Evolutionary conservation across 176 grass and related monocot species (phyloP), one percentile per base, ranked within the genome.

Genomic region (Oryza glaberrima): DNA sequence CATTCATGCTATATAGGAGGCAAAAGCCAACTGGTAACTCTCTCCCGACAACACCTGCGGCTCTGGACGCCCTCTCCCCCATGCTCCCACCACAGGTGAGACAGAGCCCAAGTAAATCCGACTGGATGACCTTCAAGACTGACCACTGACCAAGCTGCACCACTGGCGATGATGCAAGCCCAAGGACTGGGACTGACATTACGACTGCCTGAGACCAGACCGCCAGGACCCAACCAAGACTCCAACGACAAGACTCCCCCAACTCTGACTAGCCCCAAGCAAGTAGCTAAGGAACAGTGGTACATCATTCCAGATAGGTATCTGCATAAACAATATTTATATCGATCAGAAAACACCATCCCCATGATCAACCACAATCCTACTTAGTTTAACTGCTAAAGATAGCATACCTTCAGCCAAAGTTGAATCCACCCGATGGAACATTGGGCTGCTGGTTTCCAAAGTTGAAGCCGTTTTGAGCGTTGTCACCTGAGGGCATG

Each of bases 371-470:
- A 30, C 11, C 47, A 41, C 23, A 1, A 78, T n/a, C 17, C 23
- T 45, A 66, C 23, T 66, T 67, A 72, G 46, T 30, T 22, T 16
- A 73, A 70, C 6, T 10, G 20, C 11, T 69, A 1, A 52, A 52
- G 25, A 69, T 35, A 78, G 6, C 77, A 6, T 83, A 83, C 86
- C 87, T 89, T 92, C 83, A 94, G 81, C 88, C 87, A 72, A 94
- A 97, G 88, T 91, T 92, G 92, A 85, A 97, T 52, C 90, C 90
- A 67, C 95, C 95, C 9, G 92, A 86, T 79, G 91, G 92, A 84
- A 84, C 90, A 56, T 73, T 32, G 44, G 81, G 70, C 73, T 90
- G 90, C 78, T 92, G 86, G 52, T 84, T 86, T 68, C 92, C 94
- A 52, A 96, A 93, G 66, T 86, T 75, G 76, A 88, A 94, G 46